Conservation (phyloP, 202 grass and related monocot species). For the Bolboschoenoplectus hybrid region DNA sequence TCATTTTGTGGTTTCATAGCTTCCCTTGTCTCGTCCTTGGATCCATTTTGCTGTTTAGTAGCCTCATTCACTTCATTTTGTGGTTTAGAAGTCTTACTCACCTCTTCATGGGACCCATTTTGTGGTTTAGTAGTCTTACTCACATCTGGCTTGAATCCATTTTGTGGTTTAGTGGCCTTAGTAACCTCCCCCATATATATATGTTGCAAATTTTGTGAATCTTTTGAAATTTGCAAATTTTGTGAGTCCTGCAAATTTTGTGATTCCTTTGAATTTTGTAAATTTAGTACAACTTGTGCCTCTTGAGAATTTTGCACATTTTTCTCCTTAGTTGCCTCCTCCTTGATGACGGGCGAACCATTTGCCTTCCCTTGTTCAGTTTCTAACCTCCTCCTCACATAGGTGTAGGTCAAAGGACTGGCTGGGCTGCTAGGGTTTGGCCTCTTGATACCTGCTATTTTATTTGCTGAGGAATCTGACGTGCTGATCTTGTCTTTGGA, state of each 20-base stretch:
- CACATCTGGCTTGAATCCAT: neutral
- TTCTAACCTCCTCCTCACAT: slow-evolving; percentile 82
- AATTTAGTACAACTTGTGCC: neutral
- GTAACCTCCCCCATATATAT: neutral
- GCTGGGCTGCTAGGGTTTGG: slow-evolving; percentile 44
- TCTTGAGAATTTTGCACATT: neutral
- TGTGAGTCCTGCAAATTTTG: neutral
- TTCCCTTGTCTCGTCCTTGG: slow-evolving; percentile 18
- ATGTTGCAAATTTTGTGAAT: slow-evolving; percentile 30
- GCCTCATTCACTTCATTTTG: slow-evolving; percentile 6
- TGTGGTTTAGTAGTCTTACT: neutral
- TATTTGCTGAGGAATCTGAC: slow-evolving; percentile 40
- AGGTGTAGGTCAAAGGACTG: slow-evolving; percentile 55
- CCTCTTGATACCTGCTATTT: slow-evolving; percentile 59
- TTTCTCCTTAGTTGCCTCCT: slow-evolving; percentile 29
- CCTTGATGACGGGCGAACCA: slow-evolving; percentile 29
- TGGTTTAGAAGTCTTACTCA: too few species aligned
- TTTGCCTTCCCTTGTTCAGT: slow-evolving; percentile 68
- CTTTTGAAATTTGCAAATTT: neutral
- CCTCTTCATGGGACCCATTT: neutral
- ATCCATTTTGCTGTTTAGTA: neutral
- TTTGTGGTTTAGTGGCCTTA: neutral
- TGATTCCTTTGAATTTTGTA: neutral
- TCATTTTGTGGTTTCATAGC: slow-evolving; percentile 3
- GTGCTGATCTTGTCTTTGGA: slow-evolving; percentile 46